Evolutionary conservation across 495 filamentous ascomycete species (phyloP).

Genomic region (Aspergillus sclerotioniger): DNA sequence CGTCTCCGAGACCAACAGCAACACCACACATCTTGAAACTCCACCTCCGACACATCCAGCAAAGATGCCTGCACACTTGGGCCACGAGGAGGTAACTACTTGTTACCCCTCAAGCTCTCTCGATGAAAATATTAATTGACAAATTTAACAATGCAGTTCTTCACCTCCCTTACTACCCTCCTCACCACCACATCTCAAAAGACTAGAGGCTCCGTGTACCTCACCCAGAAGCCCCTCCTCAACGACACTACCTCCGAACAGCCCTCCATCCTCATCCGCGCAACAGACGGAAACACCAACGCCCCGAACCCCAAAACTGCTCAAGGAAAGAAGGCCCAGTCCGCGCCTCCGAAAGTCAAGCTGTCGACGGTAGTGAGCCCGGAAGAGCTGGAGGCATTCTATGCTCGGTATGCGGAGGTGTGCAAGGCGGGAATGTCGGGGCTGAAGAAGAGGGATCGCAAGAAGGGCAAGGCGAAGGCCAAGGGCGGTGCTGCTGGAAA

Average conservation of each 20-base stretch:
- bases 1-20: background rate
- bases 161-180: conserved; percentile 70
- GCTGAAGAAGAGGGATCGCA: conserved; percentile 91
- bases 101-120: conserved; percentile 8
- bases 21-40: conserved; percentile 13
- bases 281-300: conserved; percentile 65
- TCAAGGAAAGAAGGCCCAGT: conserved; percentile 22
- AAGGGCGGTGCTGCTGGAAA: conserved; percentile 55
- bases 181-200: conserved; percentile 66
- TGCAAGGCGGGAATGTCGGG: conserved; percentile 85
- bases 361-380: conserved; percentile 79
- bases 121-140: conserved; percentile 14
- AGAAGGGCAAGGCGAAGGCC: conserved; percentile 74
- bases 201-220: conserved; percentile 72
- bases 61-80: conserved; percentile 59
- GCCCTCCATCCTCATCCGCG: conserved; percentile 76
- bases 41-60: conserved; percentile 13
- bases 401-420: conserved; percentile 81
- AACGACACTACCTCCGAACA: conserved; percentile 26
- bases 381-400: conserved; percentile 76
- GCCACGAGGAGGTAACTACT: conserved; percentile 67
- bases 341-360: conserved; percentile 60
- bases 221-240: conserved; percentile 73
- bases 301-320: conserved; percentile 39
- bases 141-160: conserved; percentile 62